These are phyloP conservation scores for Vitis amurensis DNA, from an alignment of 164 flowering plant species.

Conservation along the genomic window DNA sequence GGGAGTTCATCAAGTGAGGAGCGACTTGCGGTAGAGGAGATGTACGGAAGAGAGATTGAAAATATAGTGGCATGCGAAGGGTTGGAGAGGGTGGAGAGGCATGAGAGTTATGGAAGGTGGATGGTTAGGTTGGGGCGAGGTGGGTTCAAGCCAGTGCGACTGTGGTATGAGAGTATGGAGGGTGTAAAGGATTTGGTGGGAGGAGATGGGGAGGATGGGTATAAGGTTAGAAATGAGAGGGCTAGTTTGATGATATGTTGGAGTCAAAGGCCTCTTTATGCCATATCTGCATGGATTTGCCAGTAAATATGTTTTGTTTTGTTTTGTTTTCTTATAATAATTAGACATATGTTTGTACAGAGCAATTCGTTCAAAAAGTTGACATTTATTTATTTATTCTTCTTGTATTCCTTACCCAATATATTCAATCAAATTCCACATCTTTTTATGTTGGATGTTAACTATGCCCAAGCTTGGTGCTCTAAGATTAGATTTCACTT, in stretches of 20 bases:
- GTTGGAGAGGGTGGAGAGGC: constrained; percentile 38
- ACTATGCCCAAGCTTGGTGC: too few species aligned
- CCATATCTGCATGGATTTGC: constrained; percentile 39
- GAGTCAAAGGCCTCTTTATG: constrained; percentile 44
- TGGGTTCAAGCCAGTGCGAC: constrained; percentile 34
- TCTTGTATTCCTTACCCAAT: background rate
- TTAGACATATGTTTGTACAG: too few species aligned
- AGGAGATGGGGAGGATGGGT: constrained; percentile 23
- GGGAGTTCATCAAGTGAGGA: constrained; percentile 10
- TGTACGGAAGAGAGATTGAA: constrained; percentile 44
- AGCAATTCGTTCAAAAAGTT: too few species aligned
- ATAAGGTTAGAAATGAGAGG: constrained; percentile 24
- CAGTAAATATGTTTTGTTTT: constrained; percentile 2
- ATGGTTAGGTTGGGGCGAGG: constrained; percentile 22
- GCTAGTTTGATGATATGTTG: constrained; percentile 41
- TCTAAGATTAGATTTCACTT: too few species aligned
- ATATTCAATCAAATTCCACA: background rate
- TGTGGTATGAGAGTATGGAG: constrained; percentile 25
- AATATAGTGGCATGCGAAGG: constrained; percentile 46
- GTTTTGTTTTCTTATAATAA: too few species aligned
- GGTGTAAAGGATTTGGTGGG: constrained; percentile 20
- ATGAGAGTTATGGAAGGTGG: constrained; percentile 34
- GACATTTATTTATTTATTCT: background rate
- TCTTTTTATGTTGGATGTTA: too few species aligned
- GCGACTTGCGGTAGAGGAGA: constrained; percentile 28